Conservation (phyloP, 768 basidiomycete species). For the Phylloporus scabripes region DNA sequence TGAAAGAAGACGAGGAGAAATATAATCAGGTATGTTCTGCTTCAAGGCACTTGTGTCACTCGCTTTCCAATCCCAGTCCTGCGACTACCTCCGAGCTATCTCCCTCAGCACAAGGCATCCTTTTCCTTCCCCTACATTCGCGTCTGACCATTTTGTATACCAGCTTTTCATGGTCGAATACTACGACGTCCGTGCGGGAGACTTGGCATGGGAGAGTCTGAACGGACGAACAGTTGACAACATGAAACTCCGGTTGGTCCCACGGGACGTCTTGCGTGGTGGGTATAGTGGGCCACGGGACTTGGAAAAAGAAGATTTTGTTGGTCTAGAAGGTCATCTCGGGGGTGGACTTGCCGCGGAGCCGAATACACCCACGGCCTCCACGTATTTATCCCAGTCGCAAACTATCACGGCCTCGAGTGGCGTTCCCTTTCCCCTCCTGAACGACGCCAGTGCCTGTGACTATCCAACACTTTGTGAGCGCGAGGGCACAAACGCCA, state of each 20-base stretch:
- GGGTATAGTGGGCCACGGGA: slow-evolving; percentile 18
- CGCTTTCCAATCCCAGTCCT: slow-evolving; percentile 1
- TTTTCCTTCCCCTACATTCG: neutral
- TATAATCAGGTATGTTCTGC: slow-evolving; percentile 25
- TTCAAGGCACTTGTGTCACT: neutral
- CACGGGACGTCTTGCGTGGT: slow-evolving; percentile 28
- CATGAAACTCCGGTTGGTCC: slow-evolving; percentile 43
- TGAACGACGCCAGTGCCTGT: slow-evolving; percentile 19
- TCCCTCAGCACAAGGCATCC: neutral
- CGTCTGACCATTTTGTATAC: slow-evolving; percentile 15
- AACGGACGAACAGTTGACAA: slow-evolving; percentile 47
- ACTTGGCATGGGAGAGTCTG: slow-evolving; percentile 45
- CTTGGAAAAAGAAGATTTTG: slow-evolving; percentile 26
- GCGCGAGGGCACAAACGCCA: slow-evolving; percentile 15
- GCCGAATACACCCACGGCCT: slow-evolving; percentile 33
- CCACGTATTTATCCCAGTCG: slow-evolving; percentile 32
- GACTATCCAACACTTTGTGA: slow-evolving; percentile 20
- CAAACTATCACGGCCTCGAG: slow-evolving; percentile 22
- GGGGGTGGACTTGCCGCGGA: slow-evolving; percentile 31
- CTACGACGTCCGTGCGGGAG: slow-evolving; percentile 58
- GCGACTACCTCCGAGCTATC: slow-evolving; percentile 6
- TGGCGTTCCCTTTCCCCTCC: slow-evolving; percentile 20
- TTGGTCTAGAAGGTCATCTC: slow-evolving; percentile 25
- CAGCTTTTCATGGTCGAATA: slow-evolving; percentile 59
- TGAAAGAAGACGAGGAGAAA: slow-evolving; percentile 23